These are phyloP conservation scores for Mycena latifolia DNA, from an alignment of 768 basidiomycete genomes.

Conservation along the genomic window DNA sequence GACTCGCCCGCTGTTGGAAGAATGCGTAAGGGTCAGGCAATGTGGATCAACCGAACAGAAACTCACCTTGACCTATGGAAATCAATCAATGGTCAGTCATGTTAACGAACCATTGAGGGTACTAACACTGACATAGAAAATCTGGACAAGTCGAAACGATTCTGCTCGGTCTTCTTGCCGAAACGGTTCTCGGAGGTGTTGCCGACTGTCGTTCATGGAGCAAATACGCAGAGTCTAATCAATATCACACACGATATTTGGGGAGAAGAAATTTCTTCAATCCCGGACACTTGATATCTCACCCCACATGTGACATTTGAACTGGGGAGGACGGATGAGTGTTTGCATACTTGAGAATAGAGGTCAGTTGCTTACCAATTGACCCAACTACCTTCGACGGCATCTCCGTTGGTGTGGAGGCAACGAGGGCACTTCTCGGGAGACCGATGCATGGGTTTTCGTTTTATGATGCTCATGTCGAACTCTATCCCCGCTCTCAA, in stretches of 20 bases:
- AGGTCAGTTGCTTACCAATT: slow-evolving; percentile 17
- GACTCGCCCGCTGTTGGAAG: too few species aligned
- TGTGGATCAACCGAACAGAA: not conserved
- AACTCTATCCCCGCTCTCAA: slow-evolving; percentile 9
- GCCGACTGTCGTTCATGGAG: slow-evolving; percentile 10
- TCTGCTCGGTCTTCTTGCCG: slow-evolving; percentile 1
- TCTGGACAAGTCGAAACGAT: slow-evolving; percentile 20
- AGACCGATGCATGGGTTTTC: not conserved
- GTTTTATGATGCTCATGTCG: slow-evolving; percentile 19
- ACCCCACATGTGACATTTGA: slow-evolving; percentile 9
- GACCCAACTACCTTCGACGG: slow-evolving; percentile 18
- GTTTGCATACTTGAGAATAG: not conserved
- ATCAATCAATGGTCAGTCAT: too few species aligned
- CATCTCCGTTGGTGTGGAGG: slow-evolving; percentile 2
- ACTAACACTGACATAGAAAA: slow-evolving; percentile 12
- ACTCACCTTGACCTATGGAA: too few species aligned
- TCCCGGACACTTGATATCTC: slow-evolving; percentile 14
- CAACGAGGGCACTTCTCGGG: slow-evolving; percentile 5
- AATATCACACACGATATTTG: slow-evolving; percentile 12
- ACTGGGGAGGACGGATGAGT: slow-evolving; percentile 1
- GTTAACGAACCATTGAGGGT: not conserved
- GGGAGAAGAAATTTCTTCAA: slow-evolving; percentile 17
- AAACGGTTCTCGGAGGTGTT: not conserved
- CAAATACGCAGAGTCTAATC: not conserved
- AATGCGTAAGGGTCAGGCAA: too few species aligned